phyloP scores from a whole-genome alignment of 495 filamentous ascomycete species.

The Trichoderma erinaceum region DNA sequence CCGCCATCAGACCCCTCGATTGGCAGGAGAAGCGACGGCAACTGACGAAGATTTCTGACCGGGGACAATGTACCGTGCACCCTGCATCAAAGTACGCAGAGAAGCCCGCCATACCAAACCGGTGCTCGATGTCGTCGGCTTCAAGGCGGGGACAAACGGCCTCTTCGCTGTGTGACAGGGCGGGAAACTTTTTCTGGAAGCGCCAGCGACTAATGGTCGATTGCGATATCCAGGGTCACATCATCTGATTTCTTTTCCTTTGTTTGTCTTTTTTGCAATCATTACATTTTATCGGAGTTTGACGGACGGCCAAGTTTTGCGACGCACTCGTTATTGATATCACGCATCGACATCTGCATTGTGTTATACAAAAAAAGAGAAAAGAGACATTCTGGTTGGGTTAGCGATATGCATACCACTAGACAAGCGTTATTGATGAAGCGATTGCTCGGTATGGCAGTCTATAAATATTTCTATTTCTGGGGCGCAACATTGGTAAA shows the following conservation, averaged over 20 bases:
- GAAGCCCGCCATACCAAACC: neutral
- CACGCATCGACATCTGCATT: slow-evolving; percentile 1
- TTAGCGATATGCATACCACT: neutral
- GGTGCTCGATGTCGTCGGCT: neutral
- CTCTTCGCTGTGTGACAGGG: neutral
- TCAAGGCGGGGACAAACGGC: neutral
- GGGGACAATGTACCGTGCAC: neutral
- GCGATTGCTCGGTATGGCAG: slow-evolving; percentile 3
- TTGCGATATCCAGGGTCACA: neutral
- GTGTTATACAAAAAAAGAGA: neutral
- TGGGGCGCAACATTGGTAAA: neutral
- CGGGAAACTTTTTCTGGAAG: neutral
- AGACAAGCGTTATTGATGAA: neutral
- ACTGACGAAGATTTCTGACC: neutral
- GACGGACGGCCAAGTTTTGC: neutral
- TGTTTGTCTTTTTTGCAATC: slow-evolving; percentile 12
- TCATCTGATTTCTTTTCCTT: slow-evolving; percentile 1
- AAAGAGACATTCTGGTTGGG: slow-evolving; percentile 13
- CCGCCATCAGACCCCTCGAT: slow-evolving; percentile 5
- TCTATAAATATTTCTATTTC: neutral
- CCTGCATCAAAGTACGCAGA: neutral
- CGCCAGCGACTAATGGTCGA: neutral
- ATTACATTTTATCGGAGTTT: neutral
- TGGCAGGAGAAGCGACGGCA: slow-evolving; percentile 3
- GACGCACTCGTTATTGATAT: slow-evolving; percentile 12